Evolutionary conservation across 768 basidiomycete species (phyloP).

Genomic region (Harrya chromipes): DNA sequence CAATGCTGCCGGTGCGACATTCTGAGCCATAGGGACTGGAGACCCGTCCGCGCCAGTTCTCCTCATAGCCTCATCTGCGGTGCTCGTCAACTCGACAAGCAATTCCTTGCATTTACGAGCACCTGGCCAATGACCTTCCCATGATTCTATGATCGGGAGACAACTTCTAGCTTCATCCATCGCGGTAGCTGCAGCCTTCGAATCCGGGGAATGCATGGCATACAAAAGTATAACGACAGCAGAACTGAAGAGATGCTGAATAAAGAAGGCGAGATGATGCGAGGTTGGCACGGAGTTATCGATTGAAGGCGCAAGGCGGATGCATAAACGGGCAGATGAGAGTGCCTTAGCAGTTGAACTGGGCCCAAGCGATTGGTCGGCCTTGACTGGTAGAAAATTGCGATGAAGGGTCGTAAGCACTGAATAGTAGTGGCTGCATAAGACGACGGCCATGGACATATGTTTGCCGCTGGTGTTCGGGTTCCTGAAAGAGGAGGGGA

Average conservation of each 20-base stretch:
- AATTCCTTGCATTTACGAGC: slow-evolving; percentile 85
- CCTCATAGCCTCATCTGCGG: slow-evolving; percentile 64
- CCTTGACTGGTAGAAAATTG: slow-evolving; percentile 78
- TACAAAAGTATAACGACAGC: slow-evolving; percentile 82
- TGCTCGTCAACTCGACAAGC: slow-evolving; percentile 64
- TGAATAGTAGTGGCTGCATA: slow-evolving; percentile 89
- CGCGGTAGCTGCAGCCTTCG: slow-evolving; percentile 60
- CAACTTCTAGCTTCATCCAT: slow-evolving; percentile 83
- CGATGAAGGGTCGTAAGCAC: slow-evolving; percentile 85
- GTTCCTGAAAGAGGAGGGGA: slow-evolving; percentile 74
- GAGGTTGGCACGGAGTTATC: slow-evolving; percentile 81
- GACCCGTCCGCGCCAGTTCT: slow-evolving; percentile 21
- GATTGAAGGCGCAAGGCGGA: slow-evolving; percentile 80
- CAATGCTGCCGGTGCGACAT: slow-evolving; percentile 33
- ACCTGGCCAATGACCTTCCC: slow-evolving; percentile 88
- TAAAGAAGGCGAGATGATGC: slow-evolving; percentile 85
- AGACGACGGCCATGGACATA: slow-evolving; percentile 79
- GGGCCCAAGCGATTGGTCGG: slow-evolving; percentile 63
- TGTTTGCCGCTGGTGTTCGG: slow-evolving; percentile 72
- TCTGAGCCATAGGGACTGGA: slow-evolving; percentile 25
- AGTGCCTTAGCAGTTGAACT: slow-evolving; percentile 80
- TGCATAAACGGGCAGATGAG: slow-evolving; percentile 80
- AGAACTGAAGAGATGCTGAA: slow-evolving; percentile 86
- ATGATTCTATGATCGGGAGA: slow-evolving; percentile 65
- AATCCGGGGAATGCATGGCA: slow-evolving; percentile 79